Base-by-base conservation (phyloP, 805 yeast species). In the Kodamaea laetipori region DNA sequence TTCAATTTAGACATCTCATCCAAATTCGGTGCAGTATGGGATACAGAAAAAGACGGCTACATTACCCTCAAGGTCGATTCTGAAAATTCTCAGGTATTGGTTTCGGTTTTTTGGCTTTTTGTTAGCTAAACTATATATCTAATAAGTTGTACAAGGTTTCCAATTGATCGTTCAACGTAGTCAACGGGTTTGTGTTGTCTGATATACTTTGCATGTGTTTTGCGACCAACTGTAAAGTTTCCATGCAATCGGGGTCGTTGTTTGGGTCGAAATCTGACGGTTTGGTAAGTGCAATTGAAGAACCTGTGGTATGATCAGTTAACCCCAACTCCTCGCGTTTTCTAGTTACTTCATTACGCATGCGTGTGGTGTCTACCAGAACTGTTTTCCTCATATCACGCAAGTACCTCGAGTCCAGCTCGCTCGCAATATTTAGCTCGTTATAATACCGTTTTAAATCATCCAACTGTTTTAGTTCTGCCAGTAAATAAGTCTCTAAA, bases 1-100 rank as follows among this genome's bases (percentile, higher is more conserved):
- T 53, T 56, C 4, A 55, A 55, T 17, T 44, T 61, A 32, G 37
- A 37, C 8, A 50, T 73, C 13, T 50, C 61, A 2, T 63, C 73
- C 7, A 59, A 68, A 4, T 64, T 78, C 37, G 84, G 82, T 8
- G 74, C 82, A 0, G 63, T 73, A 4, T 82, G 86, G 86, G 81
- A 81, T 48, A 55, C 65, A 6, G 60, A 64, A 9, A 78, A 68
- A 36, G 89, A 82, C 57, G 87, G 86, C 2, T 61, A 69, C 25
- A 60, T 73, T 9, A 67, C 67, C 17, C 44, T 74, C 15, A 63
- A 62, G 39, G 44, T 71, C 7, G 50, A 24, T 5, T 4, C 34
- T 13, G 28, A 13, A 23, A 24, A 35, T n/a, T n/a, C 38, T n/a
- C 38, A 35, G 28, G 27, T 35, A 3, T 35, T 35, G 38, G 27